Evolutionary conservation across 371 early-diverging fungal species (phyloP), one percentile per base, ranked within the genome.

Genomic region (Sporodiniella umbellata): DNA sequence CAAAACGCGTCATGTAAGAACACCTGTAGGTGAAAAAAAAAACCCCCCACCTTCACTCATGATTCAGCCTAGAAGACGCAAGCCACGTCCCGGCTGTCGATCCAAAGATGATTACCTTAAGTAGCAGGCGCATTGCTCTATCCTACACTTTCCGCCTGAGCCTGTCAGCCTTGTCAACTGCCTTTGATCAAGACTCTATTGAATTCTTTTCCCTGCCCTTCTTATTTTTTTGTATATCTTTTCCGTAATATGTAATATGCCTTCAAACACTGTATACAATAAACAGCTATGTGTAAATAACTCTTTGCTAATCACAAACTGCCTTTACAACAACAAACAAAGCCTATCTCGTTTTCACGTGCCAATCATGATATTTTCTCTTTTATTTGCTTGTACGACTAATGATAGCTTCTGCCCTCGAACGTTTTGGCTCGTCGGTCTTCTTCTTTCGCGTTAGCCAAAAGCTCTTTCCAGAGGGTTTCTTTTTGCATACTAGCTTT

Each of bases 21-120:
- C 91, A 2, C 94, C 92, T 59, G 92, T 92, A 5, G 93, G 93
- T 18, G 94, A 94, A 59, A 88, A 85, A 45, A 92, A 93, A 2
- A 89, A 84, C 60, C 81, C 68, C 14, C 65, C 68, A 0, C 57
- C 64, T 14, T 54, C 67, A 3, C 54, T 14, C 33, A 38, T 31
- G 47, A 50, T 22, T 33, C 47, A 47, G 22, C 18, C 33, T 10
- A 31, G 47, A 17, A 31, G 10, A 19, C 30, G 47, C 19, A 47
- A 47, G 33, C 30, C 33, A 25, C 47, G 47, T 33, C n/a, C n/a
- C 47, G 47, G 11, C 33, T 47, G 33, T 33, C 47, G 47, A 0
- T 25, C 48, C 5, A 23, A 4, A 7, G 48, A 48, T 19, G 69
- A 68, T 25, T 69, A 75, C 30, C 25, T 59, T 8, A 59, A 61